A percentile compares a stretch with the other conserved stretches of the same genome.
Conservation (phyloP, 805 yeast species). For the Candida krabiensis region DNA sequence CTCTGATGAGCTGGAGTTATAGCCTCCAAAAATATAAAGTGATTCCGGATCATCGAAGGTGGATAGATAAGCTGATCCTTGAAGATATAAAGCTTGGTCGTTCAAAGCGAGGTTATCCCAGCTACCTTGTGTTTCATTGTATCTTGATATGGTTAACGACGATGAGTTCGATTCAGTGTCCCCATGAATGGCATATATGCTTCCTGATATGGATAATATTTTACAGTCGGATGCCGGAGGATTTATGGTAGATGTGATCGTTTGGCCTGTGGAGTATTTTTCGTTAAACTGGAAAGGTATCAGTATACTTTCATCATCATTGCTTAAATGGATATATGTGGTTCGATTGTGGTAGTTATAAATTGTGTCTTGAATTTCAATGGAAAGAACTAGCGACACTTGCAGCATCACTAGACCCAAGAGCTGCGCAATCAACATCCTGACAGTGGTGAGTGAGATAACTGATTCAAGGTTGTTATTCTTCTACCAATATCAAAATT, state of each 20-base stretch:
- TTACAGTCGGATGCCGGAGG: conserved; percentile 26
- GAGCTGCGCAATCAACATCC: too few relatives aligned
- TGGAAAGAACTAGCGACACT: not conserved
- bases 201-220: conserved; percentile 16
- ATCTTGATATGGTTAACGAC: conserved; percentile 11
- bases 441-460: too few relatives aligned
- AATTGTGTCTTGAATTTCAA: conserved; percentile 23
- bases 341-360: conserved; percentile 34
- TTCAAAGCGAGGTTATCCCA: conserved; percentile 27
- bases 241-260: conserved; percentile 11
- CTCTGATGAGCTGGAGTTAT: conserved; percentile 17
- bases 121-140: conserved; percentile 11
- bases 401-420: too few relatives aligned
- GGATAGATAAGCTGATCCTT: conserved; percentile 43
- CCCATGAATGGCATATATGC: conserved; percentile 28
- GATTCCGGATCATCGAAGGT: conserved; percentile 37
- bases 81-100: conserved; percentile 18
- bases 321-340: conserved; percentile 26
- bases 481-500: too few relatives aligned
- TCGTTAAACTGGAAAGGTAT: conserved; percentile 29
- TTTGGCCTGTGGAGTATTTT: conserved; percentile 23
- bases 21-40: conserved; percentile 59
- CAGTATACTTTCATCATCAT: conserved; percentile 13
- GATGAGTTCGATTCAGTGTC: conserved; percentile 1
- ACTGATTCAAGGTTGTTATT: too few relatives aligned